Conservation (phyloP, 352 stramenopile genomes). For the Globisporangium heterothallicum region DNA sequence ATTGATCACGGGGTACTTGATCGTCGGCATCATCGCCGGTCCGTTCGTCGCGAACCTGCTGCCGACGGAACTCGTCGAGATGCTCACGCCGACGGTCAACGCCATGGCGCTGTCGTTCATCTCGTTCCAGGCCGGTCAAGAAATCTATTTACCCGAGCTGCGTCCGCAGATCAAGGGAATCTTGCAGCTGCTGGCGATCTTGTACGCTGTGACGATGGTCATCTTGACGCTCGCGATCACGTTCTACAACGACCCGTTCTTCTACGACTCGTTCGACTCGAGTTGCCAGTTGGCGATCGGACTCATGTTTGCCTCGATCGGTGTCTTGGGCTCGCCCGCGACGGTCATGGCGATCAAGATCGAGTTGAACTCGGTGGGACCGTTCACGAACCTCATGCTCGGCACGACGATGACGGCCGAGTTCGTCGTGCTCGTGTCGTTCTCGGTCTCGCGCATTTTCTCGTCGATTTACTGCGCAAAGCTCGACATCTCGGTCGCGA, state of each 20-base stretch:
- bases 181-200: constrained; percentile 34
- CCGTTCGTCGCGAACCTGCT: constrained; percentile 54
- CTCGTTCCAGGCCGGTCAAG: constrained; percentile 66
- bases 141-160: constrained; percentile 67
- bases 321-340: constrained; percentile 52
- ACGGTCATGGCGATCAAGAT: constrained; percentile 80
- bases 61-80: constrained; percentile 25
- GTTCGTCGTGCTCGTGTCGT: constrained; percentile 67
- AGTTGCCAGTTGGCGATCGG: constrained; percentile 58
- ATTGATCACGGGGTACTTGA: constrained; percentile 60
- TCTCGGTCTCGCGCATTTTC: constrained; percentile 58
- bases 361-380: constrained; percentile 64
- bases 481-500: constrained; percentile 38
- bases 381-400: constrained; percentile 74
- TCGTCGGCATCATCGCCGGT: constrained; percentile 48
- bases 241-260: constrained; percentile 48
- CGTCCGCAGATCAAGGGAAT: constrained; percentile 57
- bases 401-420: constrained; percentile 63
- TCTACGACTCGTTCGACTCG: constrained; percentile 39
- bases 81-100: constrained; percentile 50
- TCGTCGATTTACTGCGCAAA: constrained; percentile 60
- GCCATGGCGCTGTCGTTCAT: constrained; percentile 68
- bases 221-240: constrained; percentile 38
- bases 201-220: constrained; percentile 54
- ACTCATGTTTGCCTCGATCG: constrained; percentile 73